Evolutionary conservation across 2,329 filamentous ascomycete genomes (phyloP), one percentile per base, ranked within the genome.

Genomic region (Talaromyces rugulosus): DNA sequence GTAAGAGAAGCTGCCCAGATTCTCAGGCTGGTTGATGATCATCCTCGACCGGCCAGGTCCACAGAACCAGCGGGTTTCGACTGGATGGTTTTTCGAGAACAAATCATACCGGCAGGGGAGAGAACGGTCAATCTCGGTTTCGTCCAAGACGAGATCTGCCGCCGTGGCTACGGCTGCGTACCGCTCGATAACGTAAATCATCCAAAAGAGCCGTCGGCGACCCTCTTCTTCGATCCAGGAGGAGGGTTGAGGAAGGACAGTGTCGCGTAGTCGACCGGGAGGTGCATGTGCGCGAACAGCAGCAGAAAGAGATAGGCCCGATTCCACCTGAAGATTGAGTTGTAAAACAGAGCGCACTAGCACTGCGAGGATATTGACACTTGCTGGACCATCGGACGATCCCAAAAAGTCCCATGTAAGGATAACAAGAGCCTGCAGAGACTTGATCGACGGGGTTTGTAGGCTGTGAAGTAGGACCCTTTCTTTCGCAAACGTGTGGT

Each of bases 181-280:
- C 54, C 93, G 85, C 72, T 97, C 93, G 4, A 97, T 82, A 9
- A 96, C 78, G 71, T 96, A 97, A 12, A 96, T 88, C 87, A 95
- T 94, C 93, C 93, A 97, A 74, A 97, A 96, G 0, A 96, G 80
- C 30, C 93, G 83, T 30, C 93, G 84, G 31, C 92, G 82, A 47
- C 90, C 89, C 74, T 97, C 93, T 64, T 96, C 92, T 71, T 96
- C 92, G 60, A 96, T 89, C 74, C 93, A 96, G 64, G 92, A 90
- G 56, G 86, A 87, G 0, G 93, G 85, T 65, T 96, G 91, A 0
- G 91, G 90, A 0, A 96, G 80, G 2, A 94, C 52, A 16, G 31
- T 60, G 27, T 60, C 50, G 9, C 51, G 51, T 88, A 80, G 93
- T 93, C 14, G 92, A 91, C 60, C 92, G 84, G 52, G 96, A 80